Conservation (phyloP, 2,329 filamentous ascomycete species). For the Ophiostoma australiae region DNA sequence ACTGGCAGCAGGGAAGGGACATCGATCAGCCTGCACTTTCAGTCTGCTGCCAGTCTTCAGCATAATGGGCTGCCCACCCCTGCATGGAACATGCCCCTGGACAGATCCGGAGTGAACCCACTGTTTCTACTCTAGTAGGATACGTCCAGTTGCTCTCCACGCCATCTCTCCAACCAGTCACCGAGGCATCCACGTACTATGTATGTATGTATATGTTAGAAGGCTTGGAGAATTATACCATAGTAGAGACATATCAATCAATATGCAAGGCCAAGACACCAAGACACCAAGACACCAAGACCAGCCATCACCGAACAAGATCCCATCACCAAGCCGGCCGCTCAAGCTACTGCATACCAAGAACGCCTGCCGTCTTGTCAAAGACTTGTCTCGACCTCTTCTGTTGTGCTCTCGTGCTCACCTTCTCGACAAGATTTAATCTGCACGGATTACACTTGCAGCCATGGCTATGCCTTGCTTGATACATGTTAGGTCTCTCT, state of each 20-base stretch:
- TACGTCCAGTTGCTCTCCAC: not conserved
- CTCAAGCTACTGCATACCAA: conserved; percentile 6
- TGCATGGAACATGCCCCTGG: not conserved
- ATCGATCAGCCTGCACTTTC: not conserved
- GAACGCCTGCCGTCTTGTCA: conserved; percentile 12
- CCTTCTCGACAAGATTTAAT: not conserved
- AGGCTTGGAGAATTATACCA: not conserved
- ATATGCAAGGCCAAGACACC: not conserved
- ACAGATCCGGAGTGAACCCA: not conserved
- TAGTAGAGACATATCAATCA: not conserved
- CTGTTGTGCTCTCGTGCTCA: conserved; percentile 9
- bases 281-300: not conserved
- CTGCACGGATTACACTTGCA: too few relatives aligned
- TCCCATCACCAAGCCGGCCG: not conserved
- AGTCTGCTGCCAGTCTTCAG: not conserved
- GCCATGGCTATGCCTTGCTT: too few relatives aligned
- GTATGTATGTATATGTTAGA: too few relatives aligned
- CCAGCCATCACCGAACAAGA: not conserved
- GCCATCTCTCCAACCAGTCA: not conserved
- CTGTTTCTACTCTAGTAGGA: not conserved
- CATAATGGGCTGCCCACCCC: not conserved
- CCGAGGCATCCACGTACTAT: not conserved
- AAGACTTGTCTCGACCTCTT: not conserved
- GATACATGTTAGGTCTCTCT: too few relatives aligned
- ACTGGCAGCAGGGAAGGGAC: too few relatives aligned